Evolutionary conservation across 179 eudicot species (phyloP), one percentile per base, ranked within the genome.

Genomic region (Silene coronaria): DNA sequence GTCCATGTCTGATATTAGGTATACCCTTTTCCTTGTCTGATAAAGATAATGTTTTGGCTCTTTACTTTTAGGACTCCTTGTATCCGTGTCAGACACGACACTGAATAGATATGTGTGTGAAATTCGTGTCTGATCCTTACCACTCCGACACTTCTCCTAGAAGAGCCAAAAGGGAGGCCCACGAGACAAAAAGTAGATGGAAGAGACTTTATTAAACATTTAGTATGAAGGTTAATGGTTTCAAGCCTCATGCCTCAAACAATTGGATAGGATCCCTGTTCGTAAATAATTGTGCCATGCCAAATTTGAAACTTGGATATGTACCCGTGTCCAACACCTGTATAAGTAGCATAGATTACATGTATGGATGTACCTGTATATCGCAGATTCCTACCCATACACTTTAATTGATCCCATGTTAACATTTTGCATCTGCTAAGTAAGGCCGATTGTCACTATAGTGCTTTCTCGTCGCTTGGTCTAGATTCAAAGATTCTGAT

Each of bases 1-100:
- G 69, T 85, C 86, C 24, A 78, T 88, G 46, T 89, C 94, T 6
- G 94, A 89, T 75, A 86, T 89, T 77, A 89, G 94, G 94, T 89
- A 70, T 38, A 70, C 30, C 19, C 19, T 24, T 48, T n/a, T 68
- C 57, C 57, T 22, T 42, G 48, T 30, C 21, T 28, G 42, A 38
- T 67, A 19, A 67, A 24, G 59, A 55, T 55, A n/a, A n/a, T 53
- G 59, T 55, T 55, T 55, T 55, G 22, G 59, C 21, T 51, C 58
- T 51, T 51, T 1, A 16, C 58, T 51, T 51, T 51, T 51, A 51
- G 19, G 58, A 51, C 7, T 51, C 19, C 7, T 14, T 51, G 58
- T 51, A 51, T 55, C 22, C 22, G 0, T 17, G 59, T 53, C 59
- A 7, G 8, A 53, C 19, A 53, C 12, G 59, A 51, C 57, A 51